Evolutionary conservation across 805 yeast species (phyloP), one percentile per base, ranked within the genome.

Genomic region (Brettanomyces naardenensis): DNA sequence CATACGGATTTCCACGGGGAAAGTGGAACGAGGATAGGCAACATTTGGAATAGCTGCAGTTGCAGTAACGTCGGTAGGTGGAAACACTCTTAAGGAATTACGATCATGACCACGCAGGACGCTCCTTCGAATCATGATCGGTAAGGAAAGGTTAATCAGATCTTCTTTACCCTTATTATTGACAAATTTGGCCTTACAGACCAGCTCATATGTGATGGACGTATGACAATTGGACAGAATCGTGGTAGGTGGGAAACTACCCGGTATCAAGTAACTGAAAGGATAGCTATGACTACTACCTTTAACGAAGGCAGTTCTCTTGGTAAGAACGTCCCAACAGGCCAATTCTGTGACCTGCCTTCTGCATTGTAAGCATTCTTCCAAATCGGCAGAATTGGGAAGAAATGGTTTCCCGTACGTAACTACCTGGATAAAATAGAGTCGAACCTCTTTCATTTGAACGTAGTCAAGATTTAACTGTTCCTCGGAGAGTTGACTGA

Each of bases 21-120:
- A 86, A 1, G 80, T 69, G 0, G 95, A 81, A 54, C 84, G 80
- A 10, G 97, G 97, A 57, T 85, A 85, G 23, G 85, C 72, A 13
- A 88, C 95, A 45, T 83, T 83, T 2, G 98, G 98, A 35, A 92
- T 65, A 13, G 80, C 82, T 6, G 95, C 92, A 20, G 82, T 75
- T 5, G 95, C 94, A 3, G 87, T 80, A 27, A 92, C 80, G 31
- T 82, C 84, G 0, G 97, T 90, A 6, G 99, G 97, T 1, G 98
- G 98, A 59, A 92, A 92, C 1, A 92, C 85, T 43, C 99, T 72
- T 28, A 87, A 62, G 1, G 95, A 85, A 52, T 84, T 86, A 48
- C 88, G 70, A 54, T 89, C 96, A 3, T 85, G 84, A 5, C 92
- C 90, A 33, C 86, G 66, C 19, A 85, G 57, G 22, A 90, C 75